phyloP scores from a whole-genome alignment of 257 asterid species.

The Solanum etuberosum region DNA sequence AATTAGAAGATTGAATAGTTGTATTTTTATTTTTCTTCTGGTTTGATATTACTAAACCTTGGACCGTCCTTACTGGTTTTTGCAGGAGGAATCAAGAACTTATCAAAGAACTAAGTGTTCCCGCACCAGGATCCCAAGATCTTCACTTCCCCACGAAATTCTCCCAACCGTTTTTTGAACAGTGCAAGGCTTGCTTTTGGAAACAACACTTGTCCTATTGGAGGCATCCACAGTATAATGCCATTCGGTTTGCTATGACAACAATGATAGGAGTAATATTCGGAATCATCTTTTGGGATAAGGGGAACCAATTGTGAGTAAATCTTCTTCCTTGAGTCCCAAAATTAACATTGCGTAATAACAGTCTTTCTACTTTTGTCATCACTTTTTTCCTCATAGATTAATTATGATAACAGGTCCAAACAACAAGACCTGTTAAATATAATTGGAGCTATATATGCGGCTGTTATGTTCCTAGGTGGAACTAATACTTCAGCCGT shows the following conservation, averaged over 20 bases:
- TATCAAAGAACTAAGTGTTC: slow-evolving; percentile 48
- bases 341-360: neutral
- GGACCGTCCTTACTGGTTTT: neutral
- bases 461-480: slow-evolving; percentile 79
- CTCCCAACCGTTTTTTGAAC: slow-evolving; percentile 46
- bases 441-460: slow-evolving; percentile 65
- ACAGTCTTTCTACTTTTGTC: neutral
- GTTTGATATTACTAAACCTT: neutral
- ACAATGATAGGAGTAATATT: slow-evolving; percentile 47
- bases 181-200: slow-evolving; percentile 84
- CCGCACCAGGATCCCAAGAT: slow-evolving; percentile 52
- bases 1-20: neutral
- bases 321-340: neutral
- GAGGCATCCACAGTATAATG: slow-evolving; percentile 64
- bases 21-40: neutral
- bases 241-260: slow-evolving; percentile 59
- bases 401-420: slow-evolving; percentile 27
- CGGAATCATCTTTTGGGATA: slow-evolving; percentile 67
- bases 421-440: slow-evolving; percentile 61
- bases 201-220: slow-evolving; percentile 63
- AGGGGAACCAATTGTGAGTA: slow-evolving; percentile 52
- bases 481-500: slow-evolving; percentile 68
- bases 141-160: slow-evolving; percentile 44
- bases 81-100: slow-evolving; percentile 70
- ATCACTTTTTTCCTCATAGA: neutral